Percentiles rank a stretch among this genome's conserved stretches.
These are phyloP conservation scores for Phytophthora melonis DNA, from an alignment of 352 stramenopile species.

Conservation along the genomic window DNA sequence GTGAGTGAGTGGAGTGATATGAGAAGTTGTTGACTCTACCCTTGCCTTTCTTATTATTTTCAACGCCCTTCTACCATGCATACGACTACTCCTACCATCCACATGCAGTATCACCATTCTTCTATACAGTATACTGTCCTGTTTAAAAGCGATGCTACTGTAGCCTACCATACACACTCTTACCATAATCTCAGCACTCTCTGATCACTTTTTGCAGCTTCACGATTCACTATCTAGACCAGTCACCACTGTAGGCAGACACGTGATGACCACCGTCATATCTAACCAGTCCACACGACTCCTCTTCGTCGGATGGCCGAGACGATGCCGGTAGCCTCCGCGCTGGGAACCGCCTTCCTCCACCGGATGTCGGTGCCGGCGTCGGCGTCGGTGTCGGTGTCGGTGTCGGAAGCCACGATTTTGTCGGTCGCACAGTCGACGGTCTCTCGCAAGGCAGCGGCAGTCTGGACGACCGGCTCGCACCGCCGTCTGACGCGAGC, in stretches of 20 bases:
- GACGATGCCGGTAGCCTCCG: background rate
- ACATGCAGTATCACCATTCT: too few species aligned
- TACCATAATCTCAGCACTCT: too few species aligned
- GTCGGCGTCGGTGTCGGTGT: background rate
- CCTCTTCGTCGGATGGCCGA: background rate
- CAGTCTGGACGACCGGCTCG: background rate
- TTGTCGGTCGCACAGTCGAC: background rate
- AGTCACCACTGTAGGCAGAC: too few species aligned
- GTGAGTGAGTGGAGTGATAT: slow-evolving; percentile 55
- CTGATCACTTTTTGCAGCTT: too few species aligned
- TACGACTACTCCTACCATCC: too few species aligned
- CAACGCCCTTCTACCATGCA: too few species aligned
- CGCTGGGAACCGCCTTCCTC: background rate
- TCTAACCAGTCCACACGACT: background rate
- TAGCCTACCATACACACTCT: too few species aligned
- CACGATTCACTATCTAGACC: too few species aligned
- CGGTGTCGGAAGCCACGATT: background rate
- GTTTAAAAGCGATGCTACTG: too few species aligned
- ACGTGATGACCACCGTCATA: too few species aligned
- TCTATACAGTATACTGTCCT: too few species aligned
- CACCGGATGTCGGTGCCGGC: background rate
- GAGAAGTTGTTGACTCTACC: slow-evolving; percentile 15
- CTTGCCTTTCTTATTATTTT: too few species aligned
- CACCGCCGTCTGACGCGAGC: background rate
- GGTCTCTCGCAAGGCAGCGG: background rate